Evolutionary conservation across 2,329 filamentous ascomycete species (phyloP).

Genomic region (Pestalotiopsis sp.): DNA sequence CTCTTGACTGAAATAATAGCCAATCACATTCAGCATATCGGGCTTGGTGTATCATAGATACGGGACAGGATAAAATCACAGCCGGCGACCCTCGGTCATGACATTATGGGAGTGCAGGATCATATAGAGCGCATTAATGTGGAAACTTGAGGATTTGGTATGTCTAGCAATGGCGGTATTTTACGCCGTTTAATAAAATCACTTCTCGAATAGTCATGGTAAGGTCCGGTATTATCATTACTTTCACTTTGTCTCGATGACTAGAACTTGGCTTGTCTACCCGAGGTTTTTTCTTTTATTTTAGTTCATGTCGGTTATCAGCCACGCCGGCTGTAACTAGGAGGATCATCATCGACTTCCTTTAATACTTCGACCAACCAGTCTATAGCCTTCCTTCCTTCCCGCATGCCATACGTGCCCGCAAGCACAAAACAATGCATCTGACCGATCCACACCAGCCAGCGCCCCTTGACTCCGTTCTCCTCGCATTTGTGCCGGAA

Average conservation of each 20-base stretch:
- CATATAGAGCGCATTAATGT: background rate
- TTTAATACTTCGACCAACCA: slow-evolving; percentile 42
- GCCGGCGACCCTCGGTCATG: background rate
- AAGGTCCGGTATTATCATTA: background rate
- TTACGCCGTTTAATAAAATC: background rate
- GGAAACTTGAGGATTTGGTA: background rate
- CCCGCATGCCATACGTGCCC: slow-evolving; percentile 47
- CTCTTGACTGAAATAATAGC: background rate
- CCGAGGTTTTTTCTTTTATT: no score
- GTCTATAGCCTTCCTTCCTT: slow-evolving; percentile 46
- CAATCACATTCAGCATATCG: background rate
- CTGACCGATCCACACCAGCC: slow-evolving; percentile 61
- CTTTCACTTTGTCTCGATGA: background rate
- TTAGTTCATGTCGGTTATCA: no score
- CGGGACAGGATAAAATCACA: background rate
- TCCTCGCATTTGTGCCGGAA: slow-evolving; percentile 49
- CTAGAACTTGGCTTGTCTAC: background rate
- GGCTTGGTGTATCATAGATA: background rate
- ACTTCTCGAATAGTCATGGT: background rate
- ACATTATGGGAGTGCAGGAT: background rate
- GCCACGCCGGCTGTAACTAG: background rate
- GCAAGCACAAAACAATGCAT: slow-evolving; percentile 63
- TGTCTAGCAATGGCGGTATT: background rate
- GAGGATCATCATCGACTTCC: background rate
- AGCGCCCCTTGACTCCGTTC: slow-evolving; percentile 49